These are phyloP conservation scores for Triangularia setosa DNA, from an alignment of 2,329 filamentous ascomycete species.

Conservation along the genomic window DNA sequence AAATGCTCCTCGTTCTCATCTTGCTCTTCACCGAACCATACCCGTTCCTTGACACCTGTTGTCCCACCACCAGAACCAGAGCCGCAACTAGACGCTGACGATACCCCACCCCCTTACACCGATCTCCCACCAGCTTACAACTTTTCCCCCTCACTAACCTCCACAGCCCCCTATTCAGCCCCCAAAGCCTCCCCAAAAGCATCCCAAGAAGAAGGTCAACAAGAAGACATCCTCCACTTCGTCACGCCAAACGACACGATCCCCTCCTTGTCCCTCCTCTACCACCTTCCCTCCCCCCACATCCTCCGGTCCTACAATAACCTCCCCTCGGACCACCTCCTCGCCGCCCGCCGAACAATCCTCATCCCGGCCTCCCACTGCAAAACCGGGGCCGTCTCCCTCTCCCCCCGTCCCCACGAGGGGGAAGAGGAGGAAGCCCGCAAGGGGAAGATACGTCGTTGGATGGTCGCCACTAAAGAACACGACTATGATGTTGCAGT, in stretches of 20 bases:
- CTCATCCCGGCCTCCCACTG: conserved; percentile 69
- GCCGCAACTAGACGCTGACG: background rate
- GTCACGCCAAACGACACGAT: conserved; percentile 67
- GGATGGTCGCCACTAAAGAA: conserved; percentile 77
- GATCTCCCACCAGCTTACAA: conserved; percentile 65
- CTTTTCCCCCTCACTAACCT: background rate
- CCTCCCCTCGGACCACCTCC: conserved; percentile 66
- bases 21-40: background rate
- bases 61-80: background rate
- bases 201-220: conserved; percentile 31
- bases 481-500: conserved; percentile 72
- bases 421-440: conserved; percentile 69
- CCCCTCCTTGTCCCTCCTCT: conserved; percentile 64
- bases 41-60: background rate
- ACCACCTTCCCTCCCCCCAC: conserved; percentile 62
- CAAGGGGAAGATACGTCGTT: conserved; percentile 67
- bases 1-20: background rate
- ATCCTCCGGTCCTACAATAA: conserved; percentile 64
- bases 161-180: conserved; percentile 25
- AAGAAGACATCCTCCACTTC: conserved; percentile 71
- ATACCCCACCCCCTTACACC: conserved; percentile 45
- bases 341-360: conserved; percentile 65
- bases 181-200: background rate
- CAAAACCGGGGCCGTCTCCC: conserved; percentile 54
- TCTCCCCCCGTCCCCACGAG: conserved; percentile 68